phyloP scores from a whole-genome alignment of 805 yeast genomes.

The Kurtzmaniella fragi region DNA sequence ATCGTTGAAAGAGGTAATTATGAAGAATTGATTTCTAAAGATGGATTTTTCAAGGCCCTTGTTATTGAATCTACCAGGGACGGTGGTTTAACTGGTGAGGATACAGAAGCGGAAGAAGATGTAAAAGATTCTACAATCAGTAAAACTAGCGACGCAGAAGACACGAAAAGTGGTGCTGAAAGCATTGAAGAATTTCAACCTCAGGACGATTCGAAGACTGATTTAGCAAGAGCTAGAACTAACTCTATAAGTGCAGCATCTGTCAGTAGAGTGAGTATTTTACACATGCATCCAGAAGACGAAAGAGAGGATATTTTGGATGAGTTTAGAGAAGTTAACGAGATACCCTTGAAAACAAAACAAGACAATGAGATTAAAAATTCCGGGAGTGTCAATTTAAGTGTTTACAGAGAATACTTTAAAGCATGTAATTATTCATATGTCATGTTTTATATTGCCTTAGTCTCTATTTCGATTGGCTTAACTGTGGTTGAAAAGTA shows the following conservation, averaged over 20 bases:
- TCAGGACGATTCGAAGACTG: slow-evolving; percentile 7
- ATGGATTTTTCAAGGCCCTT: slow-evolving; percentile 21
- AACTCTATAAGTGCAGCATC: slow-evolving; percentile 6
- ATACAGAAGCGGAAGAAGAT: slow-evolving; percentile 15
- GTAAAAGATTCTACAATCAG: slow-evolving; percentile 6
- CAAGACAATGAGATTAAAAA: slow-evolving; percentile 31
- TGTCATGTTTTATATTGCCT: slow-evolving; percentile 18
- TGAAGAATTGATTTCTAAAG: slow-evolving; percentile 38
- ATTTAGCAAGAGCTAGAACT: slow-evolving; percentile 10
- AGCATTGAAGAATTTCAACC: slow-evolving; percentile 9
- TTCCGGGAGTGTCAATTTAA: slow-evolving; percentile 25
- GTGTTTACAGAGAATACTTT: slow-evolving; percentile 22
- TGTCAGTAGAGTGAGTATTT: slow-evolving; percentile 23
- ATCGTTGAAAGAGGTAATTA: slow-evolving; percentile 45
- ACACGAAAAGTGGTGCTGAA: too few species aligned
- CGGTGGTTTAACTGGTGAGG: slow-evolving; percentile 24
- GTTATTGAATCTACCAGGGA: too few species aligned
- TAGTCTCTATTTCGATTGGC: slow-evolving; percentile 15
- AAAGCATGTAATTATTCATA: slow-evolving; percentile 27
- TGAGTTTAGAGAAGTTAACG: slow-evolving; percentile 7
- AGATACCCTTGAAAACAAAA: not conserved
- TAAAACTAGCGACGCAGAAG: too few species aligned
- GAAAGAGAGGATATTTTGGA: slow-evolving; percentile 19
- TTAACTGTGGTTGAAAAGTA: slow-evolving; percentile 19
- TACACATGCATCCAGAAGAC: slow-evolving; percentile 28